phyloP scores from a whole-genome alignment of 768 basidiomycete species.

The Mrakia blollopis region DNA sequence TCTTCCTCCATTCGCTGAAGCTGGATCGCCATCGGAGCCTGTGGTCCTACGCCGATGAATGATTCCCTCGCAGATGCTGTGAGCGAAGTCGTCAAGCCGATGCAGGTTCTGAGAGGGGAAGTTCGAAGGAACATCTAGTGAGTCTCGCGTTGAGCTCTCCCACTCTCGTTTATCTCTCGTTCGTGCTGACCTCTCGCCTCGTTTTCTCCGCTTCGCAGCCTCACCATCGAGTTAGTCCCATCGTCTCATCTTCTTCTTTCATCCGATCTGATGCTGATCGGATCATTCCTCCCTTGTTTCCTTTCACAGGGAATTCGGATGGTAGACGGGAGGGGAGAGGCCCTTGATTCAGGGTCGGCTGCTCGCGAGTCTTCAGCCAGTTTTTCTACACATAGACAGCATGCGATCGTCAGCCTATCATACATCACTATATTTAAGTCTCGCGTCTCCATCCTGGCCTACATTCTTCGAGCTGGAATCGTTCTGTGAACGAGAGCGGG shows the following conservation, averaged over 20 bases:
- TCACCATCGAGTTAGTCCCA: conserved; percentile 2
- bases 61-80: conserved; percentile 31
- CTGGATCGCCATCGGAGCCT: conserved; percentile 31
- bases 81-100: conserved; percentile 23
- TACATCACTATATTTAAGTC: too few relatives aligned
- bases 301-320: background rate
- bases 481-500: too few relatives aligned
- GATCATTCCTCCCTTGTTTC: too few relatives aligned
- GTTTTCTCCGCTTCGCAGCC: background rate
- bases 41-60: conserved; percentile 33
- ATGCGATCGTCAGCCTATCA: too few relatives aligned
- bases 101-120: conserved; percentile 24
- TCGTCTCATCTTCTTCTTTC: too few relatives aligned
- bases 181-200: background rate
- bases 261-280: too few relatives aligned
- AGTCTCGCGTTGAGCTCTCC: background rate
- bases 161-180: background rate
- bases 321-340: background rate
- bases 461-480: too few relatives aligned
- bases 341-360: too few relatives aligned
- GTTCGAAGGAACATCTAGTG: conserved; percentile 26
- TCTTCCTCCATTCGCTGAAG: background rate
- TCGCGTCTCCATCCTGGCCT: too few relatives aligned
- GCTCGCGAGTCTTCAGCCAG: too few relatives aligned
- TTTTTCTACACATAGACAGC: too few relatives aligned